Conservation (phyloP, 495 filamentous ascomycete species). For the Amorphotheca resinae region DNA sequence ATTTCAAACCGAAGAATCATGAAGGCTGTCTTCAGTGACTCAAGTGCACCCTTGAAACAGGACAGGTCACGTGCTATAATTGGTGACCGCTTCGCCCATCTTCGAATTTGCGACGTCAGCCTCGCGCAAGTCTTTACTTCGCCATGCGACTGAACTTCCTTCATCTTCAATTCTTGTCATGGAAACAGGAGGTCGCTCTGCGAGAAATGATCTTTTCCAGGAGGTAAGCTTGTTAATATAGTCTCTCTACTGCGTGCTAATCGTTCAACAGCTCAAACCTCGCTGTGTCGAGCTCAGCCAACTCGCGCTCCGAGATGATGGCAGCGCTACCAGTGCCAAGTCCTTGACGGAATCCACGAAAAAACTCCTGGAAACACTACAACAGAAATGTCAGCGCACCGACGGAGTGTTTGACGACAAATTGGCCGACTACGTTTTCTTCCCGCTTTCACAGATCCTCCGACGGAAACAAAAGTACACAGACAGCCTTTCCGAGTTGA, state of each 20-base stretch:
- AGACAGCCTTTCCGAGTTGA: slow-evolving; percentile 58
- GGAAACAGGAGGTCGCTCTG: slow-evolving; percentile 12
- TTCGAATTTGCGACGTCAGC: background rate
- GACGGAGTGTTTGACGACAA: slow-evolving; percentile 56
- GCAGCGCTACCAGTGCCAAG: slow-evolving; percentile 41
- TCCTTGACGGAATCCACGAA: slow-evolving; percentile 38
- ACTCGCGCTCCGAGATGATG: slow-evolving; percentile 47
- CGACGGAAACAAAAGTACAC: slow-evolving; percentile 60
- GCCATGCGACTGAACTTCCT: background rate
- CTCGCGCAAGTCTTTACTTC: background rate
- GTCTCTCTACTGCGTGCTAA: slow-evolving; percentile 6
- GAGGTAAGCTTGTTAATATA: slow-evolving; percentile 20
- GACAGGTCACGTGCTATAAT: background rate
- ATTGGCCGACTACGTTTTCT: slow-evolving; percentile 89
- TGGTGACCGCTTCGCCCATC: background rate
- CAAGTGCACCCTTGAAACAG: no score
- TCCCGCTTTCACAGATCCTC: slow-evolving; percentile 81
- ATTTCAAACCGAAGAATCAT: no score
- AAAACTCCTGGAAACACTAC: slow-evolving; percentile 38
- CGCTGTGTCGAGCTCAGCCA: slow-evolving; percentile 70
- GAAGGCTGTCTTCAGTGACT: no score
- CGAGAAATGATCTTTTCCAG: slow-evolving; percentile 31
- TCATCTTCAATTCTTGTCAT: slow-evolving; percentile 3
- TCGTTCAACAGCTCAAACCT: slow-evolving; percentile 50
- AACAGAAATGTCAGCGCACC: slow-evolving; percentile 34